Evolutionary conservation across 108 stramenopile genomes (phyloP), one percentile per base, ranked within the genome.

Genomic region (Nitzschia putrida): DNA sequence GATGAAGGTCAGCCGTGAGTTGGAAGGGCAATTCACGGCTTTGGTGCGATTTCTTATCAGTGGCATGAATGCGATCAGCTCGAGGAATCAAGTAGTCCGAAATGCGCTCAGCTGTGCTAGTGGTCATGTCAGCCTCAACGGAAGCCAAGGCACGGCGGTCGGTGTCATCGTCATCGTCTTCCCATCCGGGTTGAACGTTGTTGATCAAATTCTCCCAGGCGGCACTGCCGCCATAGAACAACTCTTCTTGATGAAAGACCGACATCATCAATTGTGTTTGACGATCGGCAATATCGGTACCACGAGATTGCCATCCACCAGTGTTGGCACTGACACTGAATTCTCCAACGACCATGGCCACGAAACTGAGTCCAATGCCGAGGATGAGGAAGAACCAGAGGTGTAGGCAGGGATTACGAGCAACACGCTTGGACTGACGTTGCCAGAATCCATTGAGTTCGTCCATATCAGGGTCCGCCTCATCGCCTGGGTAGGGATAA

Each of bases 251-350:
- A 34, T 68, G 45, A 34, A 37, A 22, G 24, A 53, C 34, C 6
- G 73, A 42, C 0, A 81, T 14, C n/a, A 52, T 24, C 38, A 59
- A 34, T 53, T 85, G 83, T 13, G 73, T 72, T 7, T 79, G 68
- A 40, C 83, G 77, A 60, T 81, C 71, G 7, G 80, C 60, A 58
- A 81, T 69, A 4, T 61, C 34, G 22, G 83, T 85, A 9, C 83
- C 83, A 21, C 80, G 77, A 54, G 65, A 68, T 5, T 43, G 50
- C 80, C 80, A 85, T 52, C 83, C 83, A 16, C 20, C 63, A 34
- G 61, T 72, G n/a, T 81, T 72, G 24, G 59, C 74, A 8, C 59
- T 60, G 0, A 85, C 68, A 8, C 68, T 39, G 44, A 81, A 81
- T 8, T 81, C 66, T n/a, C 83, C 83, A 37, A 76, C 65, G 45